Evolutionary conservation across 2,329 filamentous ascomycete genomes (phyloP), one percentile per base, ranked within the genome.

Genomic region (Venturia pyrina): DNA sequence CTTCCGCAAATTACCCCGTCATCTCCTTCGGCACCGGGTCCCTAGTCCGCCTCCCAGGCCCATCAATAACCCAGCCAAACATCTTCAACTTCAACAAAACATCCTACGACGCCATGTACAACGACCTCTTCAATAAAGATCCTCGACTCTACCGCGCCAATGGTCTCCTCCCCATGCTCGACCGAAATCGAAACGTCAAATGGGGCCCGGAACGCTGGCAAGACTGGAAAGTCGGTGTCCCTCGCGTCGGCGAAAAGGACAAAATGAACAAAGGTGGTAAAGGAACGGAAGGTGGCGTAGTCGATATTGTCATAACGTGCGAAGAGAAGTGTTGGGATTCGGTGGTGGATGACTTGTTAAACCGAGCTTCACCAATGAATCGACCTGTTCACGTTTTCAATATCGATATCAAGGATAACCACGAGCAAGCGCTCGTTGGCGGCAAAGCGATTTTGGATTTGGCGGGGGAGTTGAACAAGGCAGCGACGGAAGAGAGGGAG

Each of bases 251-350:
- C 41, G 57, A 60, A 69, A 80, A 86, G 48, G 80, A 79, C 24
- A 83, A 83, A 57, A 89, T 79, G 7, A 85, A 97, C 74, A 87
- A 89, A 73, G 95, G 95, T 32, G 87, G 87, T 66, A 76, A 84
- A 21, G 95, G 95, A 19, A 89, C 90, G 8, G 95, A 99, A 76
- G 89, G 88, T 8, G 95, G 95, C 7, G 83, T 96, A 4, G 93
- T 96, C 0, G 95, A 99, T 74, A 81, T 98, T 7, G 93, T 99
- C 67, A 93, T 99, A 70, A 99, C 95, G 0, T 99, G 95, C 74
- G 95, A 99, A 76, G 95, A 99, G 78, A 84, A 95, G 68, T 99
- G 95, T 75, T 99, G 96, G 91, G 95, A 99, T 77, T 93, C 95
- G 5, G 95, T 99, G 43, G 85, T 99, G 13, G 95, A 99, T 72